A percentile compares a stretch with the other conserved stretches of the same genome.
These are phyloP conservation scores for Zygotorulaspora sp. DNA, from an alignment of 805 yeast genomes.

Conservation along the genomic window DNA sequence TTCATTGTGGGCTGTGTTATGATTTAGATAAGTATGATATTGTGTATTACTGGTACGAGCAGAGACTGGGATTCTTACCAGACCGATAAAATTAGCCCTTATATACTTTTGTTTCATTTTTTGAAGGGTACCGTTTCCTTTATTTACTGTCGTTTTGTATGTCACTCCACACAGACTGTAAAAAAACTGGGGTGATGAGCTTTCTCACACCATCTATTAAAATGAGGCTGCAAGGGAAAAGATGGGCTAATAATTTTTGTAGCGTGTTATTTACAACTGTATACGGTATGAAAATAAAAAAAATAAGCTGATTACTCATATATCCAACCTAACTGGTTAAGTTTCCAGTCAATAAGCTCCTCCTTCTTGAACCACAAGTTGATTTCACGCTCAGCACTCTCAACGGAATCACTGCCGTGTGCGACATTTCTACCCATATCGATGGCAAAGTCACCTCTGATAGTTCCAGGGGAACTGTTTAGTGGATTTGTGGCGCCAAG, in stretches of 20 bases:
- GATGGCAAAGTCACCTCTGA: conserved; percentile 98
- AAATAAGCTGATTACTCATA: conserved; percentile 63
- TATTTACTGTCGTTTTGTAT: neutral
- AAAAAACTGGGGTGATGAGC: neutral
- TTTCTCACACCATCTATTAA: neutral
- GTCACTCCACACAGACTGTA: neutral
- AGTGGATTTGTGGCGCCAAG: conserved; percentile 99
- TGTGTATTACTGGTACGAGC: neutral
- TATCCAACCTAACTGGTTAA: conserved; percentile 81
- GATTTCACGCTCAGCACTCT: conserved; percentile 94
- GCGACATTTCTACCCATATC: conserved; percentile 99
- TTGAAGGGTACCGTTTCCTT: neutral
- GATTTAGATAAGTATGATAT: too few relatives aligned
- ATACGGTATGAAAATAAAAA: neutral
- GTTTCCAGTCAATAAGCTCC: conserved; percentile 89
- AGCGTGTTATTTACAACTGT: neutral
- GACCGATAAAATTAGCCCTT: neutral
- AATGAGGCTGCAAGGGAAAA: too few relatives aligned
- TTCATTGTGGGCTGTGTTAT: conserved; percentile 13
- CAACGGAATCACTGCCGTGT: conserved; percentile 99
- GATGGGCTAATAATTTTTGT: too few relatives aligned
- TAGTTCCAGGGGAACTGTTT: conserved; percentile 97
- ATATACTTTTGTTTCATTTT: neutral
- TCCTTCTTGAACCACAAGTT: conserved; percentile 96
- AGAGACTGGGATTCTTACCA: neutral